Base-by-base conservation (phyloP, 2,329 filamentous ascomycete genomes). In the Penicillium sp. region DNA sequence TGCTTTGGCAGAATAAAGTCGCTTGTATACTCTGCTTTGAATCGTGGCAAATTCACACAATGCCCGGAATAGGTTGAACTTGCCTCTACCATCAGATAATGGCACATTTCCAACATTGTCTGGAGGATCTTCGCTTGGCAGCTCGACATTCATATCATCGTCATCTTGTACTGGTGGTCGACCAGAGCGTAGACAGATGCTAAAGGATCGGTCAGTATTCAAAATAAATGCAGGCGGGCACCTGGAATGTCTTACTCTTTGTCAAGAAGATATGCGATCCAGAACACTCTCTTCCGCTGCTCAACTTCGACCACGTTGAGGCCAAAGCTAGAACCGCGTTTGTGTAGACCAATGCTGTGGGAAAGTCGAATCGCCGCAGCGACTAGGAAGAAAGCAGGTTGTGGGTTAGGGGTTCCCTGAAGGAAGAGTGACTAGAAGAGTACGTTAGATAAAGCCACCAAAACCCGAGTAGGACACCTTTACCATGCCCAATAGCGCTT, bases 31-130 rank as follows among this genome's bases (percentile, higher is more conserved):
- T 67, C 89, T 91, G 74, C 91, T 94, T 74, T 97, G 90, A 60
- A 99, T 97, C 33, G 88, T 86, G 19, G 92, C 86, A 70, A 99
- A 92, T 66, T 92, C 90, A 71, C 91, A 96, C 86, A 97, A 92
- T 39, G 92, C 83, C 33, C 92, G 84, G 80, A 99, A 99, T 13
- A 99, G 80, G 69, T 99, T 99, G 81, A 97, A 89, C 71, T 96
- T 97, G 55, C 89, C 87, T 72, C 91, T 93, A 23, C 92, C 91
- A 65, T 96, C 90, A 4, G 89, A 87, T 39, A 97, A 79, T 5
- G 92, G 91, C 41, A 99, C 95, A 70, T 96, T 96, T 59, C 94
- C 94, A 60, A 97, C 91, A 61, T 95, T 94, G 71, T 99, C 94
- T 4, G 84, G 84, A 0, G 94, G 94, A 58, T 97, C 88, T 59